Evolutionary conservation across 192 early-diverging fungal genomes (phyloP), one percentile per base, ranked within the genome.

Genomic region (Backusella mclennaniae): DNA sequence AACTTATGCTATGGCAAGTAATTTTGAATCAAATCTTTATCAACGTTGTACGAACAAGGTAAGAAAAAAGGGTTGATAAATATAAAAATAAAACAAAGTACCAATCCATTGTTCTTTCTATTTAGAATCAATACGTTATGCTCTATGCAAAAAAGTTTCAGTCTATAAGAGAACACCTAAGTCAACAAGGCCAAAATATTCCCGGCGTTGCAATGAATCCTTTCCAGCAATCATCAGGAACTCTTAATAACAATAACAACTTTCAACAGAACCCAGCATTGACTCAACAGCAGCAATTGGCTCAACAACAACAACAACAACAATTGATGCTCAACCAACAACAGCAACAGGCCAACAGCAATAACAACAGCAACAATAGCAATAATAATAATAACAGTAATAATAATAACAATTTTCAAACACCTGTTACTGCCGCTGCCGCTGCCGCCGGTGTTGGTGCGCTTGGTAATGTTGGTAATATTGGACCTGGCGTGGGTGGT

Each of bases 41-140:
- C 52, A 73, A 17, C 68, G 74, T 49, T 76, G 77, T 35, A 78
- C 73, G 15, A 71, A 35, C 70, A 82, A 79, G 77, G 81, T 82
- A 76, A 66, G 11, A 59, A 53, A 21, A 53, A 53, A n/a, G 17
- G n/a, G 19, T 53, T 59, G 26, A 29, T 29, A 63, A 29, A 29
- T 29, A 39, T 3, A 33, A 31, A 31, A 31, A 38, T 7, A 39
- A 39, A 3, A 39, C 38, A 39, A 39, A 39, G 8, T 21, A 56
- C 19, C 53, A 23, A 21, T 3, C 8, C 42, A 14, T 44, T 44
- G 17, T 17, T 44, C 4, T 44, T 39, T 39, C 38, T 12, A 44
- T 44, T 29, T 66, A 82, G 81, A 82, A 79, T 49, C 76, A 82
- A 39, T 82, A 82, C 69, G 59, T 82, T 19, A 46, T 74, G 44